Conservation (phyloP, 148 eudicot genomes). For the Rhododendron ferrugineum region DNA sequence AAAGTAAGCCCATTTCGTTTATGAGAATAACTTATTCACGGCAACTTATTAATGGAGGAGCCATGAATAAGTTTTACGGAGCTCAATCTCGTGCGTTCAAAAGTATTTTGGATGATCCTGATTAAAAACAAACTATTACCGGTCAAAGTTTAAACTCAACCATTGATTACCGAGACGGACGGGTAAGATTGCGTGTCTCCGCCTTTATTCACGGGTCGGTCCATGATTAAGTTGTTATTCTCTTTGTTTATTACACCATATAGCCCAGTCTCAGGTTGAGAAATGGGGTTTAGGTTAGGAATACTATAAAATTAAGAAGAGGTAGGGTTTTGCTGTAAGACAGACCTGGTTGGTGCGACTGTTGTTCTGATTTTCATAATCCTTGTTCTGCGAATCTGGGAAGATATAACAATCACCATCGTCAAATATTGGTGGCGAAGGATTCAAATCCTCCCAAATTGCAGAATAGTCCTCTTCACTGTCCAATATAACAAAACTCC, state of each 20-base stretch:
- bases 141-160: too few species aligned
- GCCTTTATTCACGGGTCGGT: too few species aligned
- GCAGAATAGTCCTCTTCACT: not conserved
- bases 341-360: not conserved
- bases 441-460: not conserved
- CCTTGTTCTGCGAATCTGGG: not conserved
- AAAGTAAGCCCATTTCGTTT: not conserved
- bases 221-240: too few species aligned
- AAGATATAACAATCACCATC: not conserved
- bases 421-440: not conserved
- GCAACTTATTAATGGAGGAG: too few species aligned
- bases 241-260: too few species aligned
- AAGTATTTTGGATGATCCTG: too few species aligned
- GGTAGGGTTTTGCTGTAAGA: not conserved
- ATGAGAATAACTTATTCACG: too few species aligned
- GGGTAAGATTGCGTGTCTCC: too few species aligned
- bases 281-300: not conserved
- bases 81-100: too few species aligned
- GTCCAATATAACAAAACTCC: not conserved
- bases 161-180: too few species aligned
- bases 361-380: not conserved
- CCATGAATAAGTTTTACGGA: too few species aligned
- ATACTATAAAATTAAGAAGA: not conserved
- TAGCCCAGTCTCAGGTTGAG: not conserved
- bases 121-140: too few species aligned